These are phyloP conservation scores for Chaetomium olivaceum DNA, from an alignment of 2,329 filamentous ascomycete genomes.

Conservation along the genomic window DNA sequence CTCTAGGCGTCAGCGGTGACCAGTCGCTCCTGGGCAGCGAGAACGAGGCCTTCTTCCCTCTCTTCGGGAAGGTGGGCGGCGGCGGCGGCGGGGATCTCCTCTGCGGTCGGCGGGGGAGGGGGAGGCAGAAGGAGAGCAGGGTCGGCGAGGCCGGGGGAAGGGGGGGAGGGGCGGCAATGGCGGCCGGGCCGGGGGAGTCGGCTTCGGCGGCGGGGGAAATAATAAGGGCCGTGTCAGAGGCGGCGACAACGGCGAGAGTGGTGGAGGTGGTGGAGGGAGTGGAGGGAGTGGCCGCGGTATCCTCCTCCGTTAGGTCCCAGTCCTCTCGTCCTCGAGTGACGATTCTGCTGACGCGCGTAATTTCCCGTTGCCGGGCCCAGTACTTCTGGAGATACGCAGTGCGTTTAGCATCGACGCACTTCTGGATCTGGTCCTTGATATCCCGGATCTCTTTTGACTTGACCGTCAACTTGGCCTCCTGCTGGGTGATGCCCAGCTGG, in stretches of 20 bases:
- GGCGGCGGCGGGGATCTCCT: conserved; percentile 1
- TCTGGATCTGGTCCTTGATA: neutral
- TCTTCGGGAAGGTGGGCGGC: neutral
- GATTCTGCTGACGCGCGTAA: neutral
- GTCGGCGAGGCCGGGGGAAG: neutral
- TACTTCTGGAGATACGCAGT: neutral
- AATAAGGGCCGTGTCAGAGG: conserved; percentile 2
- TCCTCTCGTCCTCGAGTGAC: neutral
- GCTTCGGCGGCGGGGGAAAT: neutral
- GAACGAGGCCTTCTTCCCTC: neutral
- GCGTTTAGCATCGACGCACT: neutral
- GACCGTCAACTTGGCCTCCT: conserved; percentile 9
- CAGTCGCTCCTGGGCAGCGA: neutral
- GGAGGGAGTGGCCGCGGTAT: neutral
- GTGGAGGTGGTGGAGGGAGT: neutral
- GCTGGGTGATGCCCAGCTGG: conserved; percentile 2
- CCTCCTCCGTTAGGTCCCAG: neutral
- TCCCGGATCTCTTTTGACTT: neutral
- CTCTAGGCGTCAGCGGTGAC: neutral
- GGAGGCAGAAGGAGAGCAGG: neutral
- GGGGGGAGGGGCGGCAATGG: neutral
- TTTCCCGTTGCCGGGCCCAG: neutral
- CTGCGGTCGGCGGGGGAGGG: conserved; percentile 1
- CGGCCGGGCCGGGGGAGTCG: conserved; percentile 5
- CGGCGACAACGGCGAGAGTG: neutral